phyloP scores from a whole-genome alignment of 139 green algal genomes.

The Chlorella sp. region DNA sequence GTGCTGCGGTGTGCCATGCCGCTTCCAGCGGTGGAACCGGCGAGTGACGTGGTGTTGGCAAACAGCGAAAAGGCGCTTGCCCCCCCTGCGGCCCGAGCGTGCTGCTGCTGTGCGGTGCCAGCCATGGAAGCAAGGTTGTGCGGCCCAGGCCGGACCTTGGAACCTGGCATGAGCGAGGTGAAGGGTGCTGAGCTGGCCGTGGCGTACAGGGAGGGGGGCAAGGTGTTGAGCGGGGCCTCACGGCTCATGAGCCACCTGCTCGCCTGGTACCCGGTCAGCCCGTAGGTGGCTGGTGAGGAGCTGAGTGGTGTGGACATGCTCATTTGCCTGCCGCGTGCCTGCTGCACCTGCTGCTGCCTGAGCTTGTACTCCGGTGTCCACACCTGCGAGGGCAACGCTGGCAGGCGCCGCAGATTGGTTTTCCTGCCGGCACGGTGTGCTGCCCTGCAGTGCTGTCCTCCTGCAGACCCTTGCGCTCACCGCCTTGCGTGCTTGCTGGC shows the following conservation, averaged over 20 bases:
- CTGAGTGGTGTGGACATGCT: neutral
- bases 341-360: neutral
- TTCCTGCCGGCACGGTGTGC: neutral
- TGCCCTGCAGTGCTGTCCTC: neutral
- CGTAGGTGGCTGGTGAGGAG: neutral
- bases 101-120: neutral
- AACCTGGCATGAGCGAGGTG: neutral
- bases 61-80: too few relatives aligned
- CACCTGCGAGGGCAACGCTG: neutral
- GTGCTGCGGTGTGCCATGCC: neutral
- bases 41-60: too few relatives aligned
- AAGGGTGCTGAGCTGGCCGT: neutral
- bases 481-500: neutral
- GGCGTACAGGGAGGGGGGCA: neutral
- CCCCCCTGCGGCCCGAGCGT: neutral
- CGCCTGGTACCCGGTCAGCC: neutral
- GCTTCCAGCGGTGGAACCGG: too few relatives aligned
- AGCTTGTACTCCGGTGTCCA: neutral
- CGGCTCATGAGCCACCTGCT: neutral
- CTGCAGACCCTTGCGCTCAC: neutral
- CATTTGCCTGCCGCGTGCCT: neutral
- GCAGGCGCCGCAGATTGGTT: neutral
- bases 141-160: neutral
- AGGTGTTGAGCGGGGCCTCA: neutral
- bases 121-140: neutral